phyloP scores from a whole-genome alignment of 306 rosid species.

The Styphnolobium japonicum region DNA sequence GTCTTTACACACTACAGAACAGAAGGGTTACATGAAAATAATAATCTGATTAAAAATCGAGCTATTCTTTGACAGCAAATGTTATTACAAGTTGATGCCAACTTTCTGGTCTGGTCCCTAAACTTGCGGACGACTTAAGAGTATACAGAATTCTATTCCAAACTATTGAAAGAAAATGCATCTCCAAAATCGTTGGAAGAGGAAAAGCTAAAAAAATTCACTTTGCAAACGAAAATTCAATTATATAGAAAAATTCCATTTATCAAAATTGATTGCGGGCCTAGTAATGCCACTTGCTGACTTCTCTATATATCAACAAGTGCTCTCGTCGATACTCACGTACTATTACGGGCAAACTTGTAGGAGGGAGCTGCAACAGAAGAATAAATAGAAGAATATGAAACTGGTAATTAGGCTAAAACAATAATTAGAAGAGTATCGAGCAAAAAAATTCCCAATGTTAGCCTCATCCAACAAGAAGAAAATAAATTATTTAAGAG shows the following conservation, averaged over 20 bases:
- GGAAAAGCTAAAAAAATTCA: not conserved
- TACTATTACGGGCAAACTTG: slow-evolving; percentile 67
- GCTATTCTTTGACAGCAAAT: not conserved
- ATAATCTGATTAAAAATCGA: no score
- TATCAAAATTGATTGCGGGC: not conserved
- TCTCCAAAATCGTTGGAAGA: not conserved
- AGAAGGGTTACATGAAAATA: no score
- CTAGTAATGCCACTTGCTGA: not conserved
- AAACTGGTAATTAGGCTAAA: not conserved
- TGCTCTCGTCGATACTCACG: slow-evolving; percentile 61
- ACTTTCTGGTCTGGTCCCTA: not conserved
- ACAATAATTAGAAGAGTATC: not conserved
- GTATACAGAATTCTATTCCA: not conserved
- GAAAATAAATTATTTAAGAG: not conserved
- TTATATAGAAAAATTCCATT: not conserved
- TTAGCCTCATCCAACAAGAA: no score
- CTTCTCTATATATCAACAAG: slow-evolving; percentile 14
- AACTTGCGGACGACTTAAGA: not conserved
- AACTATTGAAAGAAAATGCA: not conserved
- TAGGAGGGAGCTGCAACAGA: slow-evolving; percentile 57
- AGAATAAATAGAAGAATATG: not conserved
- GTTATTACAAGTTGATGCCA: not conserved
- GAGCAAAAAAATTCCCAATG: no score
- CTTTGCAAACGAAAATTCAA: not conserved
- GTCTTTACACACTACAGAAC: no score